Conservation (phyloP, 2,329 filamentous ascomycete species). For the Colletotrichum tamarilloi region DNA sequence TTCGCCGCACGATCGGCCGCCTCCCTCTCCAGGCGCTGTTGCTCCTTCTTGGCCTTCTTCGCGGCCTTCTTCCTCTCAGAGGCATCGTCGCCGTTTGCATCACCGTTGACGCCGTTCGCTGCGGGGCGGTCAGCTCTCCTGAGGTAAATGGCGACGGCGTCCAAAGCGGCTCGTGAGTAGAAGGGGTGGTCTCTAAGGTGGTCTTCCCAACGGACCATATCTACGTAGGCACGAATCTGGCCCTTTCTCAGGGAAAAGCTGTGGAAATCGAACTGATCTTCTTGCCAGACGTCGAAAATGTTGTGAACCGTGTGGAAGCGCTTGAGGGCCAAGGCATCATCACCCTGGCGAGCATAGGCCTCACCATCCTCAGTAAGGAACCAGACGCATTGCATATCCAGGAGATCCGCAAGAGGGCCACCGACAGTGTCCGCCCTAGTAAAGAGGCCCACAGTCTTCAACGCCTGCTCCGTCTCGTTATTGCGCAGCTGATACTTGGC, state of each 20-base stretch:
- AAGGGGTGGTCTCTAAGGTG: conserved; percentile 91
- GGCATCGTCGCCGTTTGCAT: conserved; percentile 63
- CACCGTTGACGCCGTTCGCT: conserved; percentile 71
- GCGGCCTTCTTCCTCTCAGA: conserved; percentile 85
- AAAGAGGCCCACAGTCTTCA: conserved; percentile 93
- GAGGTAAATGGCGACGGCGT: conserved; percentile 84
- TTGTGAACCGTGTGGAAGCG: conserved; percentile 88
- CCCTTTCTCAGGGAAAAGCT: conserved; percentile 97
- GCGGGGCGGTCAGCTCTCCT: conserved; percentile 81
- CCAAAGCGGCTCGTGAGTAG: conserved; percentile 85
- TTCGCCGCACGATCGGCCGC: conserved; percentile 83
- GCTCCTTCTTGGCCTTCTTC: conserved; percentile 89
- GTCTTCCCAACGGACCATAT: conserved; percentile 98
- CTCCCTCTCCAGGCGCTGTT: conserved; percentile 73
- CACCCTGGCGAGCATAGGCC: conserved; percentile 84
- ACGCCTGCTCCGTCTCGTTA: conserved; percentile 85
- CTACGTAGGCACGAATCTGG: conserved; percentile 92
- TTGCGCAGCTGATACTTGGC: conserved; percentile 97
- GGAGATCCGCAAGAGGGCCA: conserved; percentile 87
- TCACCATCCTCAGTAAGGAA: conserved; percentile 95
- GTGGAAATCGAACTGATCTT: conserved; percentile 99
- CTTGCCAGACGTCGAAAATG: conserved; percentile 97
- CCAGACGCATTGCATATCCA: conserved; percentile 99
- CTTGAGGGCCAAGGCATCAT: conserved; percentile 88
- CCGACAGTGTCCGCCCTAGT: conserved; percentile 90